Base-by-base conservation (phyloP, 1,284 basidiomycete genomes). In the Ceratobasidium sp. region DNA sequence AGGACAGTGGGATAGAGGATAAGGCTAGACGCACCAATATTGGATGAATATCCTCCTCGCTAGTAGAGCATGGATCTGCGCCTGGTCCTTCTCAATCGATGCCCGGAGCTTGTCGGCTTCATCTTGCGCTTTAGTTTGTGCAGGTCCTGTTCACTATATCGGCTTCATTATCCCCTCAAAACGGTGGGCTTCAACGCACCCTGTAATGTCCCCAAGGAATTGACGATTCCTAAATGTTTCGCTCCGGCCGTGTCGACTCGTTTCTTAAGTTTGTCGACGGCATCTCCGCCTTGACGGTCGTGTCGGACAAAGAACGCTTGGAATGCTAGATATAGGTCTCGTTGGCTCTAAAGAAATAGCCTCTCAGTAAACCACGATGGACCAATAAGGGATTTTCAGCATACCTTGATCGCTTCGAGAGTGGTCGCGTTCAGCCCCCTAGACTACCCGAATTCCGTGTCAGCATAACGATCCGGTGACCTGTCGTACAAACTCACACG, bases 261-360 rank as follows among this genome's bases (percentile, higher is more conserved):
- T 83, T 95, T 97, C 85, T 92, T 93, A 77, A 98, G 87, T 44
- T 93, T 89, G 71, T 97, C 95, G 1, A 97, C 95, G 81, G 92
- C 90, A 82, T 98, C 97, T 53, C 91, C 89, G 0, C 95, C 95
- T 51, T 97, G 88, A 46, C 92, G 91, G 79, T 95, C 94, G 81
- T 96, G 93, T 26, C 96, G 91, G 64, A 91, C 87, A 83, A 97
- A 94, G 3, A 97, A 88, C 82, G 97, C 95, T 26, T 94, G 91
- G 84, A 94, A 92, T 9, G 95, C 92, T 58, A 95, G 87, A 84
- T 96, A 97, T 3, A 98, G 87, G 83, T 98, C 97, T 56, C 96
- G 91, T 84, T 97, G 95, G 68, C 87, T 86, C 91, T 96, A 86
- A 58, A 84, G 77, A 10, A 81, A 77, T 77, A 84, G 33, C n/a